These are phyloP conservation scores for Solanum acaule DNA, from an alignment of 257 asterid genomes.

Conservation along the genomic window DNA sequence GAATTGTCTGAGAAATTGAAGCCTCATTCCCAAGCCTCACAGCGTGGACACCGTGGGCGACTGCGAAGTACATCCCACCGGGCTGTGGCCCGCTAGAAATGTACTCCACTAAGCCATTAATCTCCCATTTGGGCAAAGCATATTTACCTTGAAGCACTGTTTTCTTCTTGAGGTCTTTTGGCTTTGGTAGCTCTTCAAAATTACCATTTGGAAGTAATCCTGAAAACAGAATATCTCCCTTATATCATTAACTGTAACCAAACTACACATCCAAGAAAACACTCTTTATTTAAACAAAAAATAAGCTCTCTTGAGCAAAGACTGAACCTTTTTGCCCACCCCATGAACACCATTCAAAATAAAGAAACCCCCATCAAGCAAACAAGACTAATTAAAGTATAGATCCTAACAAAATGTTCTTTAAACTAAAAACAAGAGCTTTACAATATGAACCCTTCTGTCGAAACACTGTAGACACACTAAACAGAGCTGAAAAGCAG, in stretches of 20 bases:
- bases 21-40: slow-evolving; percentile 90
- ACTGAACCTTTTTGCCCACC: not conserved
- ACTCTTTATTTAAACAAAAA: not conserved
- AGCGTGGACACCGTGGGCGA: slow-evolving; percentile 82
- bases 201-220: slow-evolving; percentile 79
- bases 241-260: not conserved
- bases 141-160: slow-evolving; percentile 46
- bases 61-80: slow-evolving; percentile 84
- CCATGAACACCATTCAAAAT: not conserved
- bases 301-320: not conserved
- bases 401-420: not conserved
- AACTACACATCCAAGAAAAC: not conserved
- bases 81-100: slow-evolving; percentile 93
- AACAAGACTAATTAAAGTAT: not conserved
- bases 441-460: not conserved
- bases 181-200: slow-evolving; percentile 64
- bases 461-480: not conserved
- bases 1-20: slow-evolving; percentile 59
- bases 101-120: slow-evolving; percentile 66
- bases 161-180: slow-evolving; percentile 30
- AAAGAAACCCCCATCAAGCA: not conserved
- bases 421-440: not conserved
- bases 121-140: slow-evolving; percentile 86
- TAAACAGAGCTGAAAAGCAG: not conserved
- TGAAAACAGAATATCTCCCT: slow-evolving; percentile 6